These are phyloP conservation scores for Leccinum aurantiacum DNA, from an alignment of 768 basidiomycete genomes.

Conservation along the genomic window DNA sequence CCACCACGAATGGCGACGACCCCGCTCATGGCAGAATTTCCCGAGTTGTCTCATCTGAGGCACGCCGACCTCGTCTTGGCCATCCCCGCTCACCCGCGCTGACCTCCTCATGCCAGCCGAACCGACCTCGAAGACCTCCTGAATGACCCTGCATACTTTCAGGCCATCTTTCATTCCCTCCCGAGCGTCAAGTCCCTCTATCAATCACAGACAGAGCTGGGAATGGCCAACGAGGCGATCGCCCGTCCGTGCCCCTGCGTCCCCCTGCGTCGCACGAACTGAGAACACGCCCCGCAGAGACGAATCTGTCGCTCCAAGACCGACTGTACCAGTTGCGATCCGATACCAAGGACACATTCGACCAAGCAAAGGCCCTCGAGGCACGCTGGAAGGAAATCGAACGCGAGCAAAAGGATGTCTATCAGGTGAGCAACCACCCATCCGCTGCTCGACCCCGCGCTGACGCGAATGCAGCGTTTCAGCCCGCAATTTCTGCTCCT, in stretches of 20 bases:
- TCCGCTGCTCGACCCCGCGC: background rate
- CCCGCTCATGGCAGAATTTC: slow-evolving; percentile 61
- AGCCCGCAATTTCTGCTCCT: slow-evolving; percentile 86
- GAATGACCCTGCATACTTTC: slow-evolving; percentile 78
- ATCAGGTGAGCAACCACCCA: slow-evolving; percentile 57
- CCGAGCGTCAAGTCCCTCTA: slow-evolving; percentile 72
- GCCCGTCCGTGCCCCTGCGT: slow-evolving; percentile 58
- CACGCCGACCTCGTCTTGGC: slow-evolving; percentile 36
- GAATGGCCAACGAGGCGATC: slow-evolving; percentile 81
- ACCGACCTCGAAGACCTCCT: slow-evolving; percentile 91
- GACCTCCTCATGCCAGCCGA: slow-evolving; percentile 48
- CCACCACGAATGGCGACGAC: slow-evolving; percentile 31
- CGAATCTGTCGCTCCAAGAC: slow-evolving; percentile 76
- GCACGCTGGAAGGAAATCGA: slow-evolving; percentile 84
- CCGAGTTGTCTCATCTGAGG: slow-evolving; percentile 73
- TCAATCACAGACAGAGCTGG: slow-evolving; percentile 73
- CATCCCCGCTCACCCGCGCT: slow-evolving; percentile 1
- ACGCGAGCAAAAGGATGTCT: slow-evolving; percentile 83
- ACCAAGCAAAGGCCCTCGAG: slow-evolving; percentile 81
- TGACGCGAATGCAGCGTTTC: slow-evolving; percentile 58
- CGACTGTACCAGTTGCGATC: slow-evolving; percentile 70
- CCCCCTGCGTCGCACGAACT: slow-evolving; percentile 3
- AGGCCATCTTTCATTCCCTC: slow-evolving; percentile 82
- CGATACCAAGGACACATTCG: slow-evolving; percentile 85
- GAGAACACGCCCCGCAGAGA: slow-evolving; percentile 44